These are phyloP conservation scores for Chytridiales sp. DNA, from an alignment of 371 early-diverging fungal genomes.

Conservation along the genomic window DNA sequence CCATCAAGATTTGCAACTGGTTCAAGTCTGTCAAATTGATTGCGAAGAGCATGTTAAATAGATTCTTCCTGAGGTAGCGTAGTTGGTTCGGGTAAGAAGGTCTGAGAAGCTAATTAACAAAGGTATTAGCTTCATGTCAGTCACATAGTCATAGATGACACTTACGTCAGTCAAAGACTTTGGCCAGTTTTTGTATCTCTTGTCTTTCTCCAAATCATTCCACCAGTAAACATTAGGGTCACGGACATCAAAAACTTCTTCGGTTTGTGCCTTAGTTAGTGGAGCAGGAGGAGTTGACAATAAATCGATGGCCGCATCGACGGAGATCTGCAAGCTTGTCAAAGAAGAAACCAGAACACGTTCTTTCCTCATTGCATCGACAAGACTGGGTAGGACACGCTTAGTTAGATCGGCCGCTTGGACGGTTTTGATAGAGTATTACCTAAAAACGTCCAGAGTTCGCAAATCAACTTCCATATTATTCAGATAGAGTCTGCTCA, in stretches of 20 bases:
- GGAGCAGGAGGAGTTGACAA: slow-evolving; percentile 50
- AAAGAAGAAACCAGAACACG: slow-evolving; percentile 16
- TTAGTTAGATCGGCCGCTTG: too few species aligned
- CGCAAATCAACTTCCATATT: slow-evolving; percentile 57
- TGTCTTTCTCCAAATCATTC: slow-evolving; percentile 87
- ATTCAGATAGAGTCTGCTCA: slow-evolving; percentile 66
- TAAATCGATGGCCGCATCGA: slow-evolving; percentile 64
- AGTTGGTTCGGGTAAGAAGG: slow-evolving; percentile 69
- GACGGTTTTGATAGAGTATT: slow-evolving; percentile 23
- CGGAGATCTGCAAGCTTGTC: slow-evolving; percentile 47
- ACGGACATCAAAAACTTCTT: slow-evolving; percentile 78
- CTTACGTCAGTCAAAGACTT: slow-evolving; percentile 52
- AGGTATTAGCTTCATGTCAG: background rate
- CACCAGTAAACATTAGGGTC: slow-evolving; percentile 71
- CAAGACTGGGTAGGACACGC: too few species aligned
- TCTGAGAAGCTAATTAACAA: slow-evolving; percentile 44
- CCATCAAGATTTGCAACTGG: slow-evolving; percentile 25
- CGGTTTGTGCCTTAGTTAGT: slow-evolving; percentile 26
- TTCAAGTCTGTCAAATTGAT: slow-evolving; percentile 55
- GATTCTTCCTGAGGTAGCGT: slow-evolving; percentile 68
- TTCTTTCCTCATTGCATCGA: slow-evolving; percentile 31
- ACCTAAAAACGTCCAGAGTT: slow-evolving; percentile 69
- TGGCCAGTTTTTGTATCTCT: slow-evolving; percentile 71
- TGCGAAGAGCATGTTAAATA: slow-evolving; percentile 66
- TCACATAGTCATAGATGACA: background rate